Percentiles rank a stretch among this genome's conserved stretches.
These are phyloP conservation scores for Amanita molliuscula DNA, from an alignment of 768 basidiomycete genomes.

Conservation along the genomic window DNA sequence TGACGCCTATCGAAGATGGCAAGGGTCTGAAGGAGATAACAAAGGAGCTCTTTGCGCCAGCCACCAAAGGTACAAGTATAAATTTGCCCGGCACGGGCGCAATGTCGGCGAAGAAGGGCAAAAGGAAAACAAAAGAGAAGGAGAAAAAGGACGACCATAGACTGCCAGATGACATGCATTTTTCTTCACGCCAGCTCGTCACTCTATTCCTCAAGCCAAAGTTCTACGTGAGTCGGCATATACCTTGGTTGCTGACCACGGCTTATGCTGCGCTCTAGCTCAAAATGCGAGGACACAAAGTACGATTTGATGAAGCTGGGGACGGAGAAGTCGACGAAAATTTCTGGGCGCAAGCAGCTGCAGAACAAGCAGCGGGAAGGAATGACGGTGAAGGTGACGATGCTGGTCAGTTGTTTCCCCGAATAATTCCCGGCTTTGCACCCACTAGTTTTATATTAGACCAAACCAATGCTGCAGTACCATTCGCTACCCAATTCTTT, in stretches of 20 bases:
- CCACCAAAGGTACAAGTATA: constrained; percentile 59
- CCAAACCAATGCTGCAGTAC: constrained; percentile 44
- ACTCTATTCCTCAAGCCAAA: constrained; percentile 94
- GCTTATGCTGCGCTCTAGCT: constrained; percentile 37
- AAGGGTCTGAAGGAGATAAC: constrained; percentile 50
- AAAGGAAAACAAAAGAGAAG: constrained; percentile 39
- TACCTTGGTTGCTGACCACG: not conserved
- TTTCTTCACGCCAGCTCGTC: constrained; percentile 81
- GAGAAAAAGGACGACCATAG: constrained; percentile 68
- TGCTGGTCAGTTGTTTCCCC: constrained; percentile 37
- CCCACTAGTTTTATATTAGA: constrained; percentile 15
- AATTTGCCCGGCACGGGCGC: constrained; percentile 49
- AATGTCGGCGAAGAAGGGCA: constrained; percentile 30
- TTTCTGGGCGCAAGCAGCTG: constrained; percentile 96
- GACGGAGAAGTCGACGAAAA: constrained; percentile 92
- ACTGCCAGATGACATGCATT: constrained; percentile 97
- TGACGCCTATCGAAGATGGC: constrained; percentile 41
- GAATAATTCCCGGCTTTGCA: not conserved
- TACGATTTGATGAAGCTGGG: constrained; percentile 42
- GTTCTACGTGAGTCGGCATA: constrained; percentile 59
- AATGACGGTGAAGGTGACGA: constrained; percentile 41
- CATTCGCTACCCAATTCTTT: constrained; percentile 97
- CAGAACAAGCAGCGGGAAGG: constrained; percentile 56
- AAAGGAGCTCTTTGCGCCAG: constrained; percentile 72
- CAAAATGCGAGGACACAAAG: constrained; percentile 76